Evolutionary conservation across 768 basidiomycete species (phyloP).

Genomic region (Sarcomyxa edulis): DNA sequence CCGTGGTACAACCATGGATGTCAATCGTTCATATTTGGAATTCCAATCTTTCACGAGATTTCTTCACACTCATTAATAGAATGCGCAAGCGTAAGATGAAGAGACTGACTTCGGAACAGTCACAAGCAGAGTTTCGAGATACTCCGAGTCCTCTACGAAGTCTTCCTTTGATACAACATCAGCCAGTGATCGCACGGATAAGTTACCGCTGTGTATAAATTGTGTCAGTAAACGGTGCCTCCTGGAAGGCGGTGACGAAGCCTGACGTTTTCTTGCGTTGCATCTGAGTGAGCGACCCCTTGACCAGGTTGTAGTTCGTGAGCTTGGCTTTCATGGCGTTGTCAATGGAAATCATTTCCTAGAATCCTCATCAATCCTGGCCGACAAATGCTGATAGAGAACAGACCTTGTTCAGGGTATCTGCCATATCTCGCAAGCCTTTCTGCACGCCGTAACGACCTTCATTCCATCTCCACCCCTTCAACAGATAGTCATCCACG

Average conservation of each 20-base stretch:
- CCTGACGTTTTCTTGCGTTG: slow-evolving; percentile 89
- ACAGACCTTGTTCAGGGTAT: slow-evolving; percentile 77
- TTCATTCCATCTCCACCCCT: slow-evolving; percentile 90
- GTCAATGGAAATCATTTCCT: slow-evolving; percentile 96
- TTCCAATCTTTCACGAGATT: slow-evolving; percentile 83
- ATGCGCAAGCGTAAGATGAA: slow-evolving; percentile 10
- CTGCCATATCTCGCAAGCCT: slow-evolving; percentile 79
- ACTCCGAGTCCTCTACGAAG: slow-evolving; percentile 87
- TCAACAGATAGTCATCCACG: slow-evolving; percentile 76
- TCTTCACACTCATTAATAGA: slow-evolving; percentile 46
- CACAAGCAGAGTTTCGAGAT: slow-evolving; percentile 86
- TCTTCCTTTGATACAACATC: slow-evolving; percentile 82
- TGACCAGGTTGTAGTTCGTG: slow-evolving; percentile 88
- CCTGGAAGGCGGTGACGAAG: slow-evolving; percentile 3
- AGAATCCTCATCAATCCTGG: slow-evolving; percentile 8
- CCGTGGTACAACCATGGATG: slow-evolving; percentile 89
- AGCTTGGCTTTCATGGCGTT: slow-evolving; percentile 90
- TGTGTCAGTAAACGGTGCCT: slow-evolving; percentile 7
- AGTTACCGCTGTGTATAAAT: slow-evolving; percentile 65
- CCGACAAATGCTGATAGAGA: not conserved
- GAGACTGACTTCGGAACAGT: slow-evolving; percentile 84
- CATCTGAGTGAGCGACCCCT: slow-evolving; percentile 87
- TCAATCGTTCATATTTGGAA: slow-evolving; percentile 80
- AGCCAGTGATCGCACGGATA: slow-evolving; percentile 83
- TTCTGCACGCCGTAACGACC: slow-evolving; percentile 84